phyloP scores from a whole-genome alignment of 106 monocot genomes.

The Apostasia shenzhenica region DNA sequence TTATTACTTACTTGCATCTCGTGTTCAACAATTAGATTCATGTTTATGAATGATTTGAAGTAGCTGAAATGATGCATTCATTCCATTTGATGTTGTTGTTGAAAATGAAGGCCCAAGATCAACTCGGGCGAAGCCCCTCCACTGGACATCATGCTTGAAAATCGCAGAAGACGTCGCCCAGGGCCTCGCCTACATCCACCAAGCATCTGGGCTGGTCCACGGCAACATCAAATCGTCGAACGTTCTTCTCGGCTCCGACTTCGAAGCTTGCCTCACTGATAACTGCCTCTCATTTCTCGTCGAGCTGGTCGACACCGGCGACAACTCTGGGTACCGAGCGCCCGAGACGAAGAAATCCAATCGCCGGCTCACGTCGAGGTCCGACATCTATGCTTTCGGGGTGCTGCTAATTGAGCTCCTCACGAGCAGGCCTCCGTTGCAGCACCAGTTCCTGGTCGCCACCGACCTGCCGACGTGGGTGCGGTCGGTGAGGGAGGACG shows the following conservation, averaged over 20 bases:
- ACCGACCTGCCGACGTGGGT: conserved; percentile 59
- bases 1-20: no score
- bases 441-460: conserved; percentile 23
- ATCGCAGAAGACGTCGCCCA: conserved; percentile 89
- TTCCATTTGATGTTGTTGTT: no score
- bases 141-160: conserved; percentile 95
- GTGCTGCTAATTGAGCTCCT: conserved; percentile 78
- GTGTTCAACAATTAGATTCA: no score
- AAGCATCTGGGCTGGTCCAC: conserved; percentile 77
- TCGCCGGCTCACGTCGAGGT: conserved; percentile 41
- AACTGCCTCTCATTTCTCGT: conserved; percentile 60
- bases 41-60: no score
- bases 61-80: no score
- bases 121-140: conserved; percentile 63
- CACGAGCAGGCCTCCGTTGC: conserved; percentile 56
- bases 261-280: conserved; percentile 87
- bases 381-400: conserved; percentile 88
- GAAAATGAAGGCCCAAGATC: conserved; percentile 62
- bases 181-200: conserved; percentile 89
- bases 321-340: conserved; percentile 50
- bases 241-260: conserved; percentile 81
- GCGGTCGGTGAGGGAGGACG: conserved; percentile 58
- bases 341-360: conserved; percentile 61
- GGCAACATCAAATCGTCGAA: conserved; percentile 85
- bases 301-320: conserved; percentile 33